A percentile compares a stretch with the other conserved stretches of the same genome.
These are phyloP conservation scores for Physcomitrium patens DNA, from an alignment of 225 moss, liverwort and hornwort genomes.

Conservation along the genomic window DNA sequence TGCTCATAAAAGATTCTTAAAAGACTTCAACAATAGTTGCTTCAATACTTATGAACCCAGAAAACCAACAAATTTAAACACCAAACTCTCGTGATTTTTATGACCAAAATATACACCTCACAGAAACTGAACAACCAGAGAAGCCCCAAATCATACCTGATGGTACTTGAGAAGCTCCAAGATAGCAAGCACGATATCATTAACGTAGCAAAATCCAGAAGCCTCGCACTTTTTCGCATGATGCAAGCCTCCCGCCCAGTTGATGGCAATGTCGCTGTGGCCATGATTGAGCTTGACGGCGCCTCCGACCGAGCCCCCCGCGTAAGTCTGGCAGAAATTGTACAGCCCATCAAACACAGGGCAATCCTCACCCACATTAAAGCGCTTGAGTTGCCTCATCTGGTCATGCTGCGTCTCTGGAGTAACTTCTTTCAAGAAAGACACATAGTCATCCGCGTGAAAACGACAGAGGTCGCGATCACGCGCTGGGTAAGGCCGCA, in stretches of 20 bases:
- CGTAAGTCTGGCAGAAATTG: conserved; percentile 93
- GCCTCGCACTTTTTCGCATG: conserved; percentile 98
- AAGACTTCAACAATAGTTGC: neutral
- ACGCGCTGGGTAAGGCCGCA: conserved; percentile 80
- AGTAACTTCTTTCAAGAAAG: conserved; percentile 83
- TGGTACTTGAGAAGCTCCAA: conserved; percentile 90
- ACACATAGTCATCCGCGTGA: conserved; percentile 91
- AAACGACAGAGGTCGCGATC: conserved; percentile 94
- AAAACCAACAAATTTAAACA: neutral
- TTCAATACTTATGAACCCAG: neutral
- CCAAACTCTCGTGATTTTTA: neutral
- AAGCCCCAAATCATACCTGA: conserved; percentile 41
- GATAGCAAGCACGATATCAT: conserved; percentile 96
- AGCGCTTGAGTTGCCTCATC: conserved; percentile 84
- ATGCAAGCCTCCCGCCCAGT: conserved; percentile 97
- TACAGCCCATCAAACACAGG: conserved; percentile 94
- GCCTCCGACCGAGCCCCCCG: conserved; percentile 93
- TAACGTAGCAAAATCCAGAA: conserved; percentile 97
- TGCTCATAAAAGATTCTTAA: neutral
- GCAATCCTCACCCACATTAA: conserved; percentile 97
- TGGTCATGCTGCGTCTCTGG: conserved; percentile 97
- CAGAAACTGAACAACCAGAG: no score
- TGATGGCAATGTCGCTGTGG: conserved; percentile 88
- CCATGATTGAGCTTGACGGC: conserved; percentile 90
- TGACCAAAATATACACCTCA: no score